Conservation (phyloP, 1,139 yeast species). For the Taiozyma sp. region DNA sequence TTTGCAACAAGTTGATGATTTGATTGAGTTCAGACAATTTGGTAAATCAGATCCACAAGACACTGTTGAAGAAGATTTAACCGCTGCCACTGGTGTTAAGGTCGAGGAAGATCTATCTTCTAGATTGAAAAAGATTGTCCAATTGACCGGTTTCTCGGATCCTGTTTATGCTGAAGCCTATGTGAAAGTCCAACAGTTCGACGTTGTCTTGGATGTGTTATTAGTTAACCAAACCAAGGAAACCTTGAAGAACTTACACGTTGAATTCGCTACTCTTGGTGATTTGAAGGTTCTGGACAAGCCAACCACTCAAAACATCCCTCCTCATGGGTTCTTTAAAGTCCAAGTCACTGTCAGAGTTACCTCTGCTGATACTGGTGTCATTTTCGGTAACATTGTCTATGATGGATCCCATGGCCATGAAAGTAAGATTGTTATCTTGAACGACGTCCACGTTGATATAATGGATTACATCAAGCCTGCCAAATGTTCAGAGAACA, state of each 20-base stretch:
- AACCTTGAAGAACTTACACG: constrained; percentile 86
- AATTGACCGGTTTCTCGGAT: constrained; percentile 94
- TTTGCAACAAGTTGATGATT: constrained; percentile 81
- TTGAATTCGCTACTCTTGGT: constrained; percentile 95
- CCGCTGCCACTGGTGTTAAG: constrained; percentile 43
- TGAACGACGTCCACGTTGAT: constrained; percentile 93
- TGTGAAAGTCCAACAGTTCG: constrained; percentile 92
- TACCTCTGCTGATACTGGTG: constrained; percentile 96
- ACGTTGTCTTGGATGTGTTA: constrained; percentile 89
- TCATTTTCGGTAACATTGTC: constrained; percentile 93
- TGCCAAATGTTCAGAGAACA: constrained; percentile 81
- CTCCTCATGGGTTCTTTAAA: constrained; percentile 94
- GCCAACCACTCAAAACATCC: constrained; percentile 89
- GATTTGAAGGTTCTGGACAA: constrained; percentile 93
- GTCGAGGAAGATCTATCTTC: constrained; percentile 63
- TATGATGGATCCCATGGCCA: constrained; percentile 96
- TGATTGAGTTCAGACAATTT: constrained; percentile 80
- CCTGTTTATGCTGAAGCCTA: constrained; percentile 98
- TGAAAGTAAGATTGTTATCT: constrained; percentile 84
- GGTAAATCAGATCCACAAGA: constrained; percentile 41
- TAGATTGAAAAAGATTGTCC: constrained; percentile 82
- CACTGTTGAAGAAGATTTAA: constrained; percentile 44
- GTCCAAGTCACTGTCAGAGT: constrained; percentile 89
- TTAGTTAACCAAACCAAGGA: constrained; percentile 91
- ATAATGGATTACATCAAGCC: constrained; percentile 98